These are phyloP conservation scores for Plasmodium coatneyi DNA, from an alignment of 169 alveolate species.

Conservation along the genomic window DNA sequence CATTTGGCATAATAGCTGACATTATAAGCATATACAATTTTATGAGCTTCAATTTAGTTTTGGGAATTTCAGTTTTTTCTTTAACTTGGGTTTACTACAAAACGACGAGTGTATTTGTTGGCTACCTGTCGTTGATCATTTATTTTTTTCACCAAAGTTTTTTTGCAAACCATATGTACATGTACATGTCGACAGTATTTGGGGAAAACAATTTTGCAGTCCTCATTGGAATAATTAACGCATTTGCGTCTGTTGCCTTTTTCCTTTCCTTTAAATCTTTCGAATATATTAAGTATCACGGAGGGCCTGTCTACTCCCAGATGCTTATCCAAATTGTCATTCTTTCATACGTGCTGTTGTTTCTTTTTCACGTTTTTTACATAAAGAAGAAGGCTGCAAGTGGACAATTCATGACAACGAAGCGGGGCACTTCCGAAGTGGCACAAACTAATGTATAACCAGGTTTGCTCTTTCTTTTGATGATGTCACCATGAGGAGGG, in stretches of 20 bases:
- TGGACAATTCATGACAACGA: background rate
- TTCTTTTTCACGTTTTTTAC: slow-evolving; percentile 17
- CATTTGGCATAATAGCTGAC: slow-evolving; percentile 69
- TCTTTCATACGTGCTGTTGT: slow-evolving; percentile 11
- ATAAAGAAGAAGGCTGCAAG: slow-evolving; percentile 16
- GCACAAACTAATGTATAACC: background rate
- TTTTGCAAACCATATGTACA: slow-evolving; percentile 73
- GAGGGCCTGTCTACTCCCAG: background rate
- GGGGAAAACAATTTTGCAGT: slow-evolving; percentile 48
- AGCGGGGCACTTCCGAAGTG: background rate
- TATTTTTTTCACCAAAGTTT: slow-evolving; percentile 70
- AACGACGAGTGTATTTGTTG: slow-evolving; percentile 38
- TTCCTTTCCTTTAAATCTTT: slow-evolving; percentile 38
- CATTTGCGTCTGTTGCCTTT: slow-evolving; percentile 55
- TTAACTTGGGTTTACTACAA: slow-evolving; percentile 11
- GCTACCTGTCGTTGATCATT: slow-evolving; percentile 23
- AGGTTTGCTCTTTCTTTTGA: background rate
- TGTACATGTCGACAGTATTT: slow-evolving; percentile 73
- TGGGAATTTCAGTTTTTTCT: slow-evolving; percentile 37
- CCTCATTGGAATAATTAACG: slow-evolving; percentile 60
- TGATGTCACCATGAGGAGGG: background rate
- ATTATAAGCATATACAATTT: slow-evolving; percentile 47
- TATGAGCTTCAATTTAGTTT: slow-evolving; percentile 36
- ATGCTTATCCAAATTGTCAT: background rate
- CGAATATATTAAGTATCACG: slow-evolving; percentile 21